Conservation (phyloP, 1,284 basidiomycete genomes). For the Ceratobasidium sp. region DNA sequence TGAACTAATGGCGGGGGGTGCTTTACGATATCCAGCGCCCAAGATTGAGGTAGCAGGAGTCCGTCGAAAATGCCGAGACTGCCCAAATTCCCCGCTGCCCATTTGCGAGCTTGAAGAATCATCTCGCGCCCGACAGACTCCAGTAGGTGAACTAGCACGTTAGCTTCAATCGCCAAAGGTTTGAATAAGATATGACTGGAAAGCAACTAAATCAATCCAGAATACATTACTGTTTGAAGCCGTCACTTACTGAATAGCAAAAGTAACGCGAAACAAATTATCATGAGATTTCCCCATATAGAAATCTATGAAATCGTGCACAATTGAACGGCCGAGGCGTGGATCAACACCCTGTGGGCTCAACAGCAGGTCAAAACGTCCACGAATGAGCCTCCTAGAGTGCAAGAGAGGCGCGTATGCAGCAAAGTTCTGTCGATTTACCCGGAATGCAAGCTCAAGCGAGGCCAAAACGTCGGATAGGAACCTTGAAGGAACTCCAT, state of each 20-base stretch:
- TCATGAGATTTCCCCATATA: slow-evolving; percentile 4
- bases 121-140: slow-evolving; percentile 35
- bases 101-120: neutral
- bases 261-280: neutral
- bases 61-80: neutral
- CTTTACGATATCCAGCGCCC: slow-evolving; percentile 34
- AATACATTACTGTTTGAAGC: neutral
- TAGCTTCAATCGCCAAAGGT: slow-evolving; percentile 9
- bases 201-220: neutral
- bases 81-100: neutral
- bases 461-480: slow-evolving; percentile 20
- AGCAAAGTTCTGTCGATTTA: neutral
- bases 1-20: neutral
- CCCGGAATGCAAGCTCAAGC: slow-evolving; percentile 23
- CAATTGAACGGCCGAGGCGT: neutral
- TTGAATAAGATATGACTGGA: slow-evolving; percentile 14
- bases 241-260: slow-evolving; percentile 4
- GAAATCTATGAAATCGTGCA: slow-evolving; percentile 34
- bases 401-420: neutral
- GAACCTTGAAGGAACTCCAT: neutral
- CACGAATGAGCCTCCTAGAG: neutral
- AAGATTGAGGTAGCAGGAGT: slow-evolving; percentile 15
- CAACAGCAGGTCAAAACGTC: neutral
- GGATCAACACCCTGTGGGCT: neutral
- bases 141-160: slow-evolving; percentile 22